These are phyloP conservation scores for Blyttiomyces sp. DNA, from an alignment of 371 early-diverging fungal genomes.

Conservation along the genomic window DNA sequence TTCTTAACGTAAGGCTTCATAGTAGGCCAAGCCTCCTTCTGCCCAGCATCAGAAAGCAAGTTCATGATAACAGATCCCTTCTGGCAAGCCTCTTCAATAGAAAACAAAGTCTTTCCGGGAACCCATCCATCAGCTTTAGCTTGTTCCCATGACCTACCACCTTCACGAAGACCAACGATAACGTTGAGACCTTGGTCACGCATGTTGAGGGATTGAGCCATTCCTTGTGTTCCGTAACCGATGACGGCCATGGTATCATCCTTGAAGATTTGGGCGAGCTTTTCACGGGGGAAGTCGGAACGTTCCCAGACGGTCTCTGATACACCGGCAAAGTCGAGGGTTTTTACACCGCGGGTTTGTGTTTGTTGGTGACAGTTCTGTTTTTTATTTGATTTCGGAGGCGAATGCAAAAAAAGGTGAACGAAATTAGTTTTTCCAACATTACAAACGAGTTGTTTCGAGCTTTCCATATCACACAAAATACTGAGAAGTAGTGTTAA, in stretches of 20 bases:
- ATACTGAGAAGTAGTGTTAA: too few relatives aligned
- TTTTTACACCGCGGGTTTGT: slow-evolving; percentile 79
- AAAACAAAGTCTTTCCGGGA: slow-evolving; percentile 91
- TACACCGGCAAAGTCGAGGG: slow-evolving; percentile 91
- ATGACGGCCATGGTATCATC: slow-evolving; percentile 93
- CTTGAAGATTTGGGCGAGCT: slow-evolving; percentile 86
- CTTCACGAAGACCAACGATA: slow-evolving; percentile 91
- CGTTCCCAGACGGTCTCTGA: slow-evolving; percentile 94
- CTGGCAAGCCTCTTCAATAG: slow-evolving; percentile 86
- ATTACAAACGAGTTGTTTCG: not conserved
- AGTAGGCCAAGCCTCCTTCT: slow-evolving; percentile 87
- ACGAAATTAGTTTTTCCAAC: not conserved
- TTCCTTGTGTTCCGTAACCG: slow-evolving; percentile 97
- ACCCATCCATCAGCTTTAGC: slow-evolving; percentile 95
- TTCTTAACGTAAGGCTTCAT: slow-evolving; percentile 87
- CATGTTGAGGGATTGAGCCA: slow-evolving; percentile 93
- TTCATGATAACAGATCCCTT: slow-evolving; percentile 93
- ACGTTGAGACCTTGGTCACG: slow-evolving; percentile 96
- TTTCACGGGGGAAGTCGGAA: slow-evolving; percentile 86
- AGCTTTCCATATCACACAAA: too few relatives aligned
- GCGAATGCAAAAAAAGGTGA: too few relatives aligned
- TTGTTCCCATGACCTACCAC: slow-evolving; percentile 87
- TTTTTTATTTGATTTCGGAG: too few relatives aligned
- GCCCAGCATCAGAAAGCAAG: slow-evolving; percentile 95
- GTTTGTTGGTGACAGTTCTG: slow-evolving; percentile 4